phyloP scores from a whole-genome alignment of 306 rosid genomes.

The Bauhinia variegata region DNA sequence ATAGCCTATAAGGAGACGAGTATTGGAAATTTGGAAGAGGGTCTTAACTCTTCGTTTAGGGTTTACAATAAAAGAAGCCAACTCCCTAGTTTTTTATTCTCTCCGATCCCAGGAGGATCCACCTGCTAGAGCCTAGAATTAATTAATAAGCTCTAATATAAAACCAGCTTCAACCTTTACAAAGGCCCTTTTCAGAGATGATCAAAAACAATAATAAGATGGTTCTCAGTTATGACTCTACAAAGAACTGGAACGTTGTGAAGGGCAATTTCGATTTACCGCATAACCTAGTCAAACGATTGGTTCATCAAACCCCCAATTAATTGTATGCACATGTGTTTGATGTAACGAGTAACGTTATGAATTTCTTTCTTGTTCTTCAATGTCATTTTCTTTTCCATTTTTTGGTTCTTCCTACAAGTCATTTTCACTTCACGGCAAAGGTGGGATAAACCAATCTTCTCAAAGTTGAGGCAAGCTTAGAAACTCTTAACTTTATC shows the following conservation, averaged over 20 bases:
- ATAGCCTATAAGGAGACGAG: not conserved
- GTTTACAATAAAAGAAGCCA: slow-evolving; percentile 21
- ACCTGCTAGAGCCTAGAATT: too few species aligned
- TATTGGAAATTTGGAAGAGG: too few species aligned
- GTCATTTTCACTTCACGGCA: too few species aligned
- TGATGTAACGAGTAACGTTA: not conserved
- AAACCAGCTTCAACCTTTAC: not conserved
- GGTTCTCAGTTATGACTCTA: slow-evolving; percentile 5
- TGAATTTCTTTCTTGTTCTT: not conserved
- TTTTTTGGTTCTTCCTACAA: not conserved
- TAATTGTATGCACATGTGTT: slow-evolving; percentile 28
- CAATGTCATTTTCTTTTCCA: slow-evolving; percentile 1
- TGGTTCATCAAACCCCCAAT: not conserved
- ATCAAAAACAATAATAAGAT: not conserved
- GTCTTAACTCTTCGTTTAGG: slow-evolving; percentile 19
- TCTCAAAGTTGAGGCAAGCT: too few species aligned
- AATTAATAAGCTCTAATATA: not conserved
- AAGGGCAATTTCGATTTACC: not conserved
- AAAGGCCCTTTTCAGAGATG: not conserved
- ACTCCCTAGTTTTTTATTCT: slow-evolving; percentile 26
- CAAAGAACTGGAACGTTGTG: not conserved
- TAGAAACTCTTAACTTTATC: too few species aligned
- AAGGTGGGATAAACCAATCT: too few species aligned
- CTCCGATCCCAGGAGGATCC: not conserved
- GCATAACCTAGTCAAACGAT: slow-evolving; percentile 1